Base-by-base conservation (phyloP, 1,284 basidiomycete genomes). In the Boletus subluridellus region DNA sequence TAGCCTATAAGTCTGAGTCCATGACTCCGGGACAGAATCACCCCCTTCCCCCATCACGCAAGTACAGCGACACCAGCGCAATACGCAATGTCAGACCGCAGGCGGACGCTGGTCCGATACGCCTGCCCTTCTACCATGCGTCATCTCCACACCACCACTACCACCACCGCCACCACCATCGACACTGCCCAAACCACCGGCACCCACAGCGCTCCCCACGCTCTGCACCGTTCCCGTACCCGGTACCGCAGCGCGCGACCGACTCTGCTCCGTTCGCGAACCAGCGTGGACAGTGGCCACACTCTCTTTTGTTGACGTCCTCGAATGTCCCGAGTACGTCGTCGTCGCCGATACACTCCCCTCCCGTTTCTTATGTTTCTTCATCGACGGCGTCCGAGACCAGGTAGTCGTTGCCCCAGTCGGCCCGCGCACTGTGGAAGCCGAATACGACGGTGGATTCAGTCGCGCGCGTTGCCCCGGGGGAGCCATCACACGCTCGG, bases 381-480 rank as follows among this genome's bases (percentile, higher is more conserved):
- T 65, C 34, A 14, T 41, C 21, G 62, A 55, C 2, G 30, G 2
- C 39, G 35, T 50, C 42, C 44, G 60, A 15, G 28, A 12, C 41
- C 17, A 30, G 5, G 49, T 21, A 5, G 6, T n/a, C 17, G 34
- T 26, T 30, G 12, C 30, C 30, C 0, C 24, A 11, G 55, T 46
- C 5, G 55, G 12, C 3, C 39, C 37, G 5, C 49, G 24, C 8
- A 50, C 59, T 2, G n/a, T 38, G 1, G 60, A 50, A 5, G 52
- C 50, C 21, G 62, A 56, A 37, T 70, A 70, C 12, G 71, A 56
- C 5, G 68, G 68, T 15, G 68, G 68, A 44, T 70, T 70, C 50
- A 70, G 45, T 5, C 68, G 61, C 5, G 39, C 24, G 15, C 66
- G 67, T 39, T 39, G 60, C 28, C 38, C 51, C 1, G 60, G 35